Conservation (phyloP, 1,139 yeast genomes). For the Blastobotrys niveus region DNA sequence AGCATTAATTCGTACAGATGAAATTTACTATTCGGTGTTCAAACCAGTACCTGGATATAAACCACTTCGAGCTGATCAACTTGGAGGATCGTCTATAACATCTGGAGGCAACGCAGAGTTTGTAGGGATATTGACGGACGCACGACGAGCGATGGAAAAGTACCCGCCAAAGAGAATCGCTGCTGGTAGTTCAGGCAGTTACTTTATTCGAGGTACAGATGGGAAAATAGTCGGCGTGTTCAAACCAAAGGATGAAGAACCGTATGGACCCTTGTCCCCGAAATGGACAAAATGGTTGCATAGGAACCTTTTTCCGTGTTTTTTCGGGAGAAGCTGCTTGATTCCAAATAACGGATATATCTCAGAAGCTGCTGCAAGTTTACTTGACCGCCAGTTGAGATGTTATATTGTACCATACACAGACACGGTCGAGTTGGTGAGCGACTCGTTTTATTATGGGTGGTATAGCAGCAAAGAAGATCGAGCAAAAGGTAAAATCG, state of each 20-base stretch:
- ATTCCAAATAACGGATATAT: conserved; percentile 70
- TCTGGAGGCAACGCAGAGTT: not conserved
- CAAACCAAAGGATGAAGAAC: conserved; percentile 79
- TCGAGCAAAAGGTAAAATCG: conserved; percentile 40
- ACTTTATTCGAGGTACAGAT: conserved; percentile 45
- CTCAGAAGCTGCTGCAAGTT: conserved; percentile 67
- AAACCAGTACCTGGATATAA: conserved; percentile 24
- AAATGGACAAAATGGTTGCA: conserved; percentile 81
- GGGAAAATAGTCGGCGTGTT: conserved; percentile 51
- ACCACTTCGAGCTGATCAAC: conserved; percentile 7
- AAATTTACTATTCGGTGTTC: conserved; percentile 50
- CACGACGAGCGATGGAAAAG: conserved; percentile 41
- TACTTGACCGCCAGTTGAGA: conserved; percentile 54
- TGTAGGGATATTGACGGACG: conserved; percentile 35
- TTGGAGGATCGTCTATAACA: not conserved
- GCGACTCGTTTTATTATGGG: conserved; percentile 49
- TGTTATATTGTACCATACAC: conserved; percentile 63
- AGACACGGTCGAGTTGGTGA: conserved; percentile 49
- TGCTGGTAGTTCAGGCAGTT: conserved; percentile 69
- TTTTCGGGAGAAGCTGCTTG: conserved; percentile 67
- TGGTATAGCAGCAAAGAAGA: not conserved
- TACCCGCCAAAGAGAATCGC: conserved; percentile 50
- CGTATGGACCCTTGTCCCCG: conserved; percentile 72
- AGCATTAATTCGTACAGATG: conserved; percentile 3
- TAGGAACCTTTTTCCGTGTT: conserved; percentile 68